Percentiles rank a stretch among this genome's conserved stretches.
phyloP scores from a whole-genome alignment of 495 filamentous ascomycete species.

The Hypoxylon subgilvum region DNA sequence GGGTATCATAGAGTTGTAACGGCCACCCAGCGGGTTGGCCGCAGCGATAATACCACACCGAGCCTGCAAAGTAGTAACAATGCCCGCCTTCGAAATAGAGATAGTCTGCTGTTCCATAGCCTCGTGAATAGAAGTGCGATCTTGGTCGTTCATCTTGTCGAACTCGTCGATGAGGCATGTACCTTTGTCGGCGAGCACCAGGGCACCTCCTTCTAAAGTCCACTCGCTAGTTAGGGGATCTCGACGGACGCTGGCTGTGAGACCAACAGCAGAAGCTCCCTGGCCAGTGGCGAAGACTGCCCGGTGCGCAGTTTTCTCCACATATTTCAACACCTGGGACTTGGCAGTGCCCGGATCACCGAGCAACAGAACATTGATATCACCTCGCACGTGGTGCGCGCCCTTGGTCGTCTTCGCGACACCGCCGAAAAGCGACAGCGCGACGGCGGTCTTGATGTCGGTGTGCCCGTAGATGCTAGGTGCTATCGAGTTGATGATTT shows the following conservation, averaged over 20 bases:
- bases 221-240: slow-evolving; percentile 97
- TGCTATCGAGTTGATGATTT: slow-evolving; percentile 91
- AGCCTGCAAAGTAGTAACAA: slow-evolving; percentile 97
- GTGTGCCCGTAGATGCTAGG: slow-evolving; percentile 97
- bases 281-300: slow-evolving; percentile 99
- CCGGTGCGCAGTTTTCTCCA: slow-evolving; percentile 95
- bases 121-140: slow-evolving; percentile 97
- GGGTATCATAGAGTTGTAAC: slow-evolving; percentile 95
- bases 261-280: slow-evolving; percentile 95
- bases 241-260: slow-evolving; percentile 93
- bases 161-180: slow-evolving; percentile 99
- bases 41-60: slow-evolving; percentile 96
- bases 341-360: slow-evolving; percentile 99
- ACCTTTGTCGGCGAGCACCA: slow-evolving; percentile 93
- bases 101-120: slow-evolving; percentile 99
- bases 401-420: slow-evolving; percentile 89
- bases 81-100: slow-evolving; percentile 98
- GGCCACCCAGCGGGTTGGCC: slow-evolving; percentile 93
- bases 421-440: slow-evolving; percentile 92
- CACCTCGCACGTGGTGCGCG: slow-evolving; percentile 88
- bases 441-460: slow-evolving; percentile 97
- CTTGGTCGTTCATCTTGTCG: slow-evolving; percentile 99
- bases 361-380: slow-evolving; percentile 97
- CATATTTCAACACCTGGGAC: slow-evolving; percentile 96
- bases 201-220: slow-evolving; percentile 95